phyloP scores from a whole-genome alignment of 768 basidiomycete genomes.

The Russula compacta region DNA sequence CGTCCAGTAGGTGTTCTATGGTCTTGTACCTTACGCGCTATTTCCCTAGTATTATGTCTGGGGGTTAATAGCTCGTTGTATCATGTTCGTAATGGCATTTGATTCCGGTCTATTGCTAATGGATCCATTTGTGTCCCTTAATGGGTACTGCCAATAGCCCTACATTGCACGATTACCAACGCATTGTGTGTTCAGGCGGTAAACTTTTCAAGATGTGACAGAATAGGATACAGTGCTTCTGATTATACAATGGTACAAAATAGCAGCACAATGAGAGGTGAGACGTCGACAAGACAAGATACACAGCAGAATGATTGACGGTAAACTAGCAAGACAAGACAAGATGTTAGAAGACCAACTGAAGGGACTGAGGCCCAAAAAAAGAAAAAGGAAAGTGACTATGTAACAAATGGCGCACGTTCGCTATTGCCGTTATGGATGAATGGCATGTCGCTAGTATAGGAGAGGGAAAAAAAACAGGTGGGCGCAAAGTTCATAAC shows the following conservation, averaged over 20 bases:
- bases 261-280: neutral
- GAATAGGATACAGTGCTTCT: constrained; percentile 9
- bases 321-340: neutral
- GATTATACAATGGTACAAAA: constrained; percentile 6
- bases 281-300: neutral
- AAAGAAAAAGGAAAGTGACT: neutral
- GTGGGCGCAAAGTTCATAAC: neutral
- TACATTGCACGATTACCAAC: no score
- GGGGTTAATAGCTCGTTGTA: constrained; percentile 9
- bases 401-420: neutral
- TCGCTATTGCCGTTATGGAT: neutral
- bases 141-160: no score
- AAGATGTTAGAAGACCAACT: neutral
- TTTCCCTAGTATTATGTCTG: neutral
- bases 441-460: neutral
- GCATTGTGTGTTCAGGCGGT: no score
- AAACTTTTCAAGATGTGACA: neutral
- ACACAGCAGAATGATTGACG: neutral
- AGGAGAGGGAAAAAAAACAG: neutral
- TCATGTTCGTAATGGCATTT: constrained; percentile 14
- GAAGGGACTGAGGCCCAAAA: neutral
- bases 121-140: no score
- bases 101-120: neutral
- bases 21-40: constrained; percentile 11
- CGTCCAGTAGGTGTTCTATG: neutral